Evolutionary conservation across 2,329 filamentous ascomycete species (phyloP).

Genomic region (Coleophoma crateriformis): DNA sequence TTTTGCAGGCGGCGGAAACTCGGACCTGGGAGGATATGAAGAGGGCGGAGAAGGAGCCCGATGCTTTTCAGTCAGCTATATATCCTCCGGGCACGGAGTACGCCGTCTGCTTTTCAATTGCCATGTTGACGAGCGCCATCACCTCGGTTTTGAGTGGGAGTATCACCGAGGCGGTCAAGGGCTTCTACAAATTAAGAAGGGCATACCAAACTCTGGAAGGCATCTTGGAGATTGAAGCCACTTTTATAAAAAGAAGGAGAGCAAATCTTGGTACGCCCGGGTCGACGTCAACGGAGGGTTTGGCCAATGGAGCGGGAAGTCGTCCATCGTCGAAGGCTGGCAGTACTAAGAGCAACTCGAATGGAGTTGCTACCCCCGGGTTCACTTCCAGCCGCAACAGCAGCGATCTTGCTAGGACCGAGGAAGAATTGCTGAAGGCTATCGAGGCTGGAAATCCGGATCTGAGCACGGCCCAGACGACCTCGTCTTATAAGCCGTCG

Average conservation of each 20-base stretch:
- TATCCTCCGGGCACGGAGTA: slow-evolving; percentile 86
- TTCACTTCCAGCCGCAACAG: not conserved
- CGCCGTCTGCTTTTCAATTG: slow-evolving; percentile 75
- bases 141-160: slow-evolving; percentile 89
- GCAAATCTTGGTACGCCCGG: slow-evolving; percentile 3
- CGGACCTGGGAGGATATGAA: slow-evolving; percentile 72
- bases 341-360: not conserved
- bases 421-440: not conserved
- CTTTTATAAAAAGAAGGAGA: slow-evolving; percentile 32
- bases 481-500: slow-evolving; percentile 2
- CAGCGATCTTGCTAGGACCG: not conserved
- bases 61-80: slow-evolving; percentile 47
- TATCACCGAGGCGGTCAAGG: slow-evolving; percentile 82
- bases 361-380: not conserved
- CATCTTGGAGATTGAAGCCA: slow-evolving; percentile 70
- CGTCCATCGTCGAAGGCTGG: not conserved
- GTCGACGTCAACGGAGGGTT: not conserved
- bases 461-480: slow-evolving; percentile 4
- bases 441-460: not conserved
- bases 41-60: slow-evolving; percentile 62
- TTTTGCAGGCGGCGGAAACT: slow-evolving; percentile 70
- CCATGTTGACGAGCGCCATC: slow-evolving; percentile 84
- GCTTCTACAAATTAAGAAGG: slow-evolving; percentile 88
- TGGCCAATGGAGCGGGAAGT: not conserved
- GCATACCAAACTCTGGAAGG: slow-evolving; percentile 78